Conservation (phyloP, 2,329 filamentous ascomycete species). For the Botrytis hyacinthi region DNA sequence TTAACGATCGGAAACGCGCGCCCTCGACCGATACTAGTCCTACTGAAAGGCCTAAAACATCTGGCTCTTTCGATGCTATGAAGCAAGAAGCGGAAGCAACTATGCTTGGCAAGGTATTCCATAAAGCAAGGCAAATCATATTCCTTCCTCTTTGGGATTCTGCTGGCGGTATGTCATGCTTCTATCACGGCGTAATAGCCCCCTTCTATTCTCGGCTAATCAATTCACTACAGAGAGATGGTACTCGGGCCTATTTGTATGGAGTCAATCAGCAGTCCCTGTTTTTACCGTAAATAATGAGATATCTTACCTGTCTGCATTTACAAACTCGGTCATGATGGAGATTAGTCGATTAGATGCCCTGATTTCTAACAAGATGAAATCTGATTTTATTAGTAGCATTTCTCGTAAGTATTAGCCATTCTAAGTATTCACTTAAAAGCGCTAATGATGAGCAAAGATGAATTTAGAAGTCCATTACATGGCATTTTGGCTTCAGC, state of each 20-base stretch:
- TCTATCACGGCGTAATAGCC: background rate
- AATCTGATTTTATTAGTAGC: slow-evolving; percentile 55
- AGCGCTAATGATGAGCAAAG: slow-evolving; percentile 24
- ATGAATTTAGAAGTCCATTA: slow-evolving; percentile 55
- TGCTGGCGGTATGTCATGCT: slow-evolving; percentile 27
- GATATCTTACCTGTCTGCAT: slow-evolving; percentile 39
- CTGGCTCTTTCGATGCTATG: slow-evolving; percentile 21
- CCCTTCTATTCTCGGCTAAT: background rate
- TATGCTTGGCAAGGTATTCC: slow-evolving; percentile 34
- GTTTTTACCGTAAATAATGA: slow-evolving; percentile 37
- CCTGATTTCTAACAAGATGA: slow-evolving; percentile 47
- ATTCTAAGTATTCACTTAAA: slow-evolving; percentile 23
- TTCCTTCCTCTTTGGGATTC: slow-evolving; percentile 38
- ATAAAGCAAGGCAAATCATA: slow-evolving; percentile 35
- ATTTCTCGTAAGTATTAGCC: slow-evolving; percentile 43
- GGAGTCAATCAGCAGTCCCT: slow-evolving; percentile 37
- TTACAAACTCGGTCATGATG: slow-evolving; percentile 36
- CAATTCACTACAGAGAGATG: slow-evolving; percentile 27
- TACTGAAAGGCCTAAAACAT: slow-evolving; percentile 22
- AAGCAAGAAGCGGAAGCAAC: slow-evolving; percentile 32
- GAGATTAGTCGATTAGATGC: slow-evolving; percentile 44
- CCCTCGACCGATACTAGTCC: slow-evolving; percentile 2
- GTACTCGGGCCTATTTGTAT: slow-evolving; percentile 35
- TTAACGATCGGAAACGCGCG: slow-evolving; percentile 21
- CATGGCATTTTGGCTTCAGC: slow-evolving; percentile 55